phyloP scores from a whole-genome alignment of 2,329 filamentous ascomycete species.

The Cercospora sp. region DNA sequence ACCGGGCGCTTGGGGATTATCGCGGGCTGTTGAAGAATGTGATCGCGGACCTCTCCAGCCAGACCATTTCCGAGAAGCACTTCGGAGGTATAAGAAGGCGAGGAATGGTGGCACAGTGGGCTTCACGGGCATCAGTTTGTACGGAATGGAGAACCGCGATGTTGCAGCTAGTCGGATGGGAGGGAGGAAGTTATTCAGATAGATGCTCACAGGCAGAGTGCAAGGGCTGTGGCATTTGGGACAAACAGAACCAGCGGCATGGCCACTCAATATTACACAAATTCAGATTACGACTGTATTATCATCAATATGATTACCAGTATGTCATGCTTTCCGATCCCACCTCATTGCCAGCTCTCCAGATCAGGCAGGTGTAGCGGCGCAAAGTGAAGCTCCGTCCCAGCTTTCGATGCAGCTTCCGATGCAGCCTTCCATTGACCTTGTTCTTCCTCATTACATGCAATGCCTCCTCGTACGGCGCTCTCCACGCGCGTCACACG shows the following conservation, averaged over 20 bases:
- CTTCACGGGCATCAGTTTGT: slow-evolving; percentile 52
- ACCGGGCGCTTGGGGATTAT: slow-evolving; percentile 33
- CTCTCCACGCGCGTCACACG: slow-evolving; percentile 14
- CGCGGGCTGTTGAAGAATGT: slow-evolving; percentile 34
- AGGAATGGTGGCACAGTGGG: slow-evolving; percentile 62
- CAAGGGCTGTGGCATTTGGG: not conserved
- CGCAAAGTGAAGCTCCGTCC: slow-evolving; percentile 1
- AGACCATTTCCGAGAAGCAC: slow-evolving; percentile 72
- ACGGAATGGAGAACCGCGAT: slow-evolving; percentile 46
- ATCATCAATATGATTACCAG: not conserved
- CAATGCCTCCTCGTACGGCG: slow-evolving; percentile 24
- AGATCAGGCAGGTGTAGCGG: slow-evolving; percentile 4
- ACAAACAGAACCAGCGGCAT: not conserved
- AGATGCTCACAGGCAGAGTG: not conserved
- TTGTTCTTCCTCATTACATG: not conserved
- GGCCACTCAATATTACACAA: too few species aligned
- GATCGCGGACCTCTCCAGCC: slow-evolving; percentile 64
- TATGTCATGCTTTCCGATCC: not conserved
- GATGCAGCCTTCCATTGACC: not conserved
- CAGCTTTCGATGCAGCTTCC: not conserved
- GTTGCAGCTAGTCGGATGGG: slow-evolving; percentile 45
- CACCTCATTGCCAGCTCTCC: not conserved
- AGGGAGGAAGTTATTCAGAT: slow-evolving; percentile 49
- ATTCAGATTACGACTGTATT: too few species aligned
- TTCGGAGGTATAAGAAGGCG: slow-evolving; percentile 65